Evolutionary conservation across 768 basidiomycete genomes (phyloP).

Genomic region (Podaxis carcinomalis): DNA sequence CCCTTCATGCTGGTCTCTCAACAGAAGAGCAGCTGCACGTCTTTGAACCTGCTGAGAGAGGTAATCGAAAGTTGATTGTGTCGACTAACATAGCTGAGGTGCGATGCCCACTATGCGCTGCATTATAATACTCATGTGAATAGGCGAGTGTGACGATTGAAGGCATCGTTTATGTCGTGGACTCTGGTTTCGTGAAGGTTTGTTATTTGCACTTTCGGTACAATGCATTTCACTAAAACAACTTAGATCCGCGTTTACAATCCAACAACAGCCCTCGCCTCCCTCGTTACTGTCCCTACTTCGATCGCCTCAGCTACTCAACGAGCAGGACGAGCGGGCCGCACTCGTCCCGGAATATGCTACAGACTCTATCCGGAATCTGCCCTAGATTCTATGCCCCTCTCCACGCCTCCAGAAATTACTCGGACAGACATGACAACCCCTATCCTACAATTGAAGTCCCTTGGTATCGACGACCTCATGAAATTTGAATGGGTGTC

Average conservation of each 20-base stretch:
- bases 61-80: conserved; percentile 84
- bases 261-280: conserved; percentile 78
- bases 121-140: neutral
- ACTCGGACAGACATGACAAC: conserved; percentile 88
- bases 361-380: conserved; percentile 83
- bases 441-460: conserved; percentile 90
- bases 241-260: conserved; percentile 85
- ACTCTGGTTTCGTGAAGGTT: conserved; percentile 95
- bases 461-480: conserved; percentile 90
- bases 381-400: conserved; percentile 54
- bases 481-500: conserved; percentile 97
- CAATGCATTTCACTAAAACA: neutral
- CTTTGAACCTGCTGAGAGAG: conserved; percentile 73
- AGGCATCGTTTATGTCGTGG: conserved; percentile 90
- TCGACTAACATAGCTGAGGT: conserved; percentile 97
- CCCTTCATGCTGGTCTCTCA: conserved; percentile 86
- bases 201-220: neutral
- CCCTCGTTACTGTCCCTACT: conserved; percentile 77
- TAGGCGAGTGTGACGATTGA: conserved; percentile 97
- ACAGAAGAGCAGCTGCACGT: conserved; percentile 85
- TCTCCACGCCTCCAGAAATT: conserved; percentile 83
- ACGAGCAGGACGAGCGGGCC: conserved; percentile 90
- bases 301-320: conserved; percentile 90
- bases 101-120: conserved; percentile 5
- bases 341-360: conserved; percentile 89